Percentiles rank a stretch among this genome's conserved stretches.
phyloP scores from a whole-genome alignment of 2,329 filamentous ascomycete genomes.

The Basipetospora chlamydospora region DNA sequence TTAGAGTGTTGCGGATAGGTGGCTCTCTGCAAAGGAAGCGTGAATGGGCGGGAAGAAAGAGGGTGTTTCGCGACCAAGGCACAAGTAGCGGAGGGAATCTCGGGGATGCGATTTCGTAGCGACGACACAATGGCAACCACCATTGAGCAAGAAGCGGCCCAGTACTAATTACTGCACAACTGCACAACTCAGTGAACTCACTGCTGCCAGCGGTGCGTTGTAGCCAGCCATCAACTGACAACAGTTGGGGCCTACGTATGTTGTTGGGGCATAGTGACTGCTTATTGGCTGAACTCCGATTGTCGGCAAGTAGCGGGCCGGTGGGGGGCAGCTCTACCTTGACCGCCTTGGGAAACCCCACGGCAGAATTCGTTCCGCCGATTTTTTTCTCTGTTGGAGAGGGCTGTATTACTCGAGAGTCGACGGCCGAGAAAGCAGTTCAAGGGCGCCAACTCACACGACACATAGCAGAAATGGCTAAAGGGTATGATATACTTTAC shows the following conservation, averaged over 20 bases:
- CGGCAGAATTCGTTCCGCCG: neutral
- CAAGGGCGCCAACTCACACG: neutral
- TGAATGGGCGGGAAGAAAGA: neutral
- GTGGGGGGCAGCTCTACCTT: slow-evolving; percentile 1
- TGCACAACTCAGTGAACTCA: too few species aligned
- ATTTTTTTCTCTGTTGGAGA: neutral
- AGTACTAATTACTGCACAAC: neutral
- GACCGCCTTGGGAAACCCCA: neutral
- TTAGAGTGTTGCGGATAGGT: too few species aligned
- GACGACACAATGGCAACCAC: slow-evolving; percentile 2
- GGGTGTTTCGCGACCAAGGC: neutral
- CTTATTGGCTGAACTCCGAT: neutral
- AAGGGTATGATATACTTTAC: slow-evolving; percentile 11
- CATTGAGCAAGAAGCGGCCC: slow-evolving; percentile 1
- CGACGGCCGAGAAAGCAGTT: neutral
- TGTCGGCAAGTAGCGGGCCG: neutral
- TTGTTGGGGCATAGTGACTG: neutral
- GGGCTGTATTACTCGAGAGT: too few species aligned
- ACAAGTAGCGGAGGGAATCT: slow-evolving; percentile 1
- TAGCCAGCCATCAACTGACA: neutral
- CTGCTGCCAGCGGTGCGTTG: neutral
- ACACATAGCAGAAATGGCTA: slow-evolving; percentile 4
- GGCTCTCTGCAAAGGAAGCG: neutral
- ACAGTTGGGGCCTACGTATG: neutral
- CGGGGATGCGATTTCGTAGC: slow-evolving; percentile 5